Conservation (phyloP, 148 eudicot species). For the Vaccinium macrocarpon region DNA sequence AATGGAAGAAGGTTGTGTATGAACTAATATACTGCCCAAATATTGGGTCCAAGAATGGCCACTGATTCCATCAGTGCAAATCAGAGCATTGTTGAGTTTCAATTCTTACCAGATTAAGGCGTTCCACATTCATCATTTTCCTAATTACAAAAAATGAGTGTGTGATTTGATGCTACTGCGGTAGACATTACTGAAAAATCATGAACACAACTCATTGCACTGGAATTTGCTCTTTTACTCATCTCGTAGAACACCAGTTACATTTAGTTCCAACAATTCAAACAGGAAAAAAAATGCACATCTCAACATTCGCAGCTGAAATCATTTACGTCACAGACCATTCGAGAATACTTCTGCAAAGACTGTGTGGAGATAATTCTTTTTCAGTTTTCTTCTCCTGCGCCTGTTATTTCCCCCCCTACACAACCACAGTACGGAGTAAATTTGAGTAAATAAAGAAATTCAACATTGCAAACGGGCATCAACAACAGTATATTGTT, state of each 20-base stretch:
- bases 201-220: background rate
- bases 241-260: background rate
- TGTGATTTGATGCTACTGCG: background rate
- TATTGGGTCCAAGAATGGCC: background rate
- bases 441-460: background rate
- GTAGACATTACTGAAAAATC: background rate
- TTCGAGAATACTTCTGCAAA: conserved; percentile 22
- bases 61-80: background rate
- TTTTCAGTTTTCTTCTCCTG: conserved; percentile 59
- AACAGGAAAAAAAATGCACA: background rate
- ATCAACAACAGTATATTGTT: background rate
- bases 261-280: background rate
- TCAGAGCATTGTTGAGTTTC: background rate
- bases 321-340: conserved; percentile 14
- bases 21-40: background rate
- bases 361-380: conserved; percentile 38
- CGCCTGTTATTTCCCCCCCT: conserved; percentile 53
- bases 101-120: background rate
- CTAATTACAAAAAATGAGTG: background rate
- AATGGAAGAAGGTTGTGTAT: background rate
- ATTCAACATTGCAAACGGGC: background rate
- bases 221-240: background rate
- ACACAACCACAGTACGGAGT: conserved; percentile 18
- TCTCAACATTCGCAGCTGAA: conserved; percentile 14
- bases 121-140: background rate